Evolutionary conservation across 1,284 basidiomycete species (phyloP).

Genomic region (Ustilago hordei): DNA sequence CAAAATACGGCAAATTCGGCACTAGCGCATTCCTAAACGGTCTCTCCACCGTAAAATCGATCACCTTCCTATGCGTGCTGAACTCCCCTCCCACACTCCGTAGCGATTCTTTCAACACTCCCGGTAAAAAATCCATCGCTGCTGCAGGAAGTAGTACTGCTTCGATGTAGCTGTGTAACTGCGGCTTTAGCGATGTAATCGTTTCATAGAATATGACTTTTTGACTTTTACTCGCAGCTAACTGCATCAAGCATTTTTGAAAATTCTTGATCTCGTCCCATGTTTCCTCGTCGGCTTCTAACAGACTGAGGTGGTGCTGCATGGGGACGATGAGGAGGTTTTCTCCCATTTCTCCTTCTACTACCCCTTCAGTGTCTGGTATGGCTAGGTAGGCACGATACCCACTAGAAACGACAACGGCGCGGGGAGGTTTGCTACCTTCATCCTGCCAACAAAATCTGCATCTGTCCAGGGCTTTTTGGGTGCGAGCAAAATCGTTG

Average conservation of each 20-base stretch:
- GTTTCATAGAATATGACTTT: conserved; percentile 96
- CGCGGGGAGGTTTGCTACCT: conserved; percentile 77
- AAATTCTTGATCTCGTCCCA: conserved; percentile 87
- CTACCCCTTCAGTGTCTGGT: conserved; percentile 85
- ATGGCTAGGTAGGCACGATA: conserved; percentile 89
- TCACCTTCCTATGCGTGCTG: conserved; percentile 96
- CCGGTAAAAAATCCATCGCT: conserved; percentile 84
- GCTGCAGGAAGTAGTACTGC: conserved; percentile 87
- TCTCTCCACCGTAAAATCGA: conserved; percentile 80
- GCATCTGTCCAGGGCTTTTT: conserved; percentile 87
- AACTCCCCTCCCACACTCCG: conserved; percentile 91
- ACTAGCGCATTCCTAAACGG: conserved; percentile 75
- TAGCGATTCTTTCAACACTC: conserved; percentile 96
- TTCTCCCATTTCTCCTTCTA: conserved; percentile 73
- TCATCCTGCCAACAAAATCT: conserved; percentile 72
- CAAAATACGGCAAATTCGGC: conserved; percentile 96
- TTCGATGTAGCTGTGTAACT: conserved; percentile 92
- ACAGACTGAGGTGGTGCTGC: conserved; percentile 83
- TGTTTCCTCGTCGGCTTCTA: conserved; percentile 96
- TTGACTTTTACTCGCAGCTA: conserved; percentile 84
- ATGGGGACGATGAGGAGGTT: conserved; percentile 96
- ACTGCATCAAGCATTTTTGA: conserved; percentile 97
- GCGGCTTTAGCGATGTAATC: conserved; percentile 83
- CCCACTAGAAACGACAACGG: conserved; percentile 88
- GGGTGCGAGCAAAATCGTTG: conserved; percentile 91